phyloP scores from a whole-genome alignment of 805 yeast genomes.

The Phaffomyces opuntiae region DNA sequence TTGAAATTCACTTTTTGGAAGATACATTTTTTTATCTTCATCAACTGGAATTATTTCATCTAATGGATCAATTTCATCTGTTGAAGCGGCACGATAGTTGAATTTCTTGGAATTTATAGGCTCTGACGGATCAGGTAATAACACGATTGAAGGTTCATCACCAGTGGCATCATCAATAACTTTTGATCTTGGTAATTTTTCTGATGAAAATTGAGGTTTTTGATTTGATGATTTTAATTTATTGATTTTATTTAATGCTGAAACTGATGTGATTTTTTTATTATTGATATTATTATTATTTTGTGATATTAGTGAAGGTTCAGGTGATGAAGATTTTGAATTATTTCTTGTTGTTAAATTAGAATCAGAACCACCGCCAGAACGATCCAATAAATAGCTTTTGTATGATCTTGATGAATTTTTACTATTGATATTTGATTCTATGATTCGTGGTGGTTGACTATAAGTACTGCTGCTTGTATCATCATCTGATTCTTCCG shows the following conservation, averaged over 20 bases:
- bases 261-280: conserved; percentile 1
- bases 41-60: not conserved
- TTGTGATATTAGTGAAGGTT: not conserved
- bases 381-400: too few relatives aligned
- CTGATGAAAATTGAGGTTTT: conserved; percentile 63
- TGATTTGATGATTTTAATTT: conserved; percentile 17
- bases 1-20: not conserved
- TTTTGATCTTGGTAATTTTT: conserved; percentile 61
- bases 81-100: not conserved
- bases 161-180: conserved; percentile 65
- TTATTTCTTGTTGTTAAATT: not conserved
- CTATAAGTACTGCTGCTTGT: conserved; percentile 23
- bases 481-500: conserved; percentile 4
- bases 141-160: conserved; percentile 54
- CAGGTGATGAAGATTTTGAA: not conserved
- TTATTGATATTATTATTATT: too few relatives aligned
- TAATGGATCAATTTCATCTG: conserved; percentile 7
- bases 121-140: conserved; percentile 40
- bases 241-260: conserved; percentile 10
- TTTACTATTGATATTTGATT: not conserved
- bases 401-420: not conserved
- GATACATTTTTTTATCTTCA: not conserved
- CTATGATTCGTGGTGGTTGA: not conserved
- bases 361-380: not conserved
- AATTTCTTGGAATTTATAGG: conserved; percentile 6